A percentile compares a stretch with the other conserved stretches of the same genome.
These are phyloP conservation scores for Exophiala alcalophila DNA, from an alignment of 2,329 filamentous ascomycete genomes.

Conservation along the genomic window DNA sequence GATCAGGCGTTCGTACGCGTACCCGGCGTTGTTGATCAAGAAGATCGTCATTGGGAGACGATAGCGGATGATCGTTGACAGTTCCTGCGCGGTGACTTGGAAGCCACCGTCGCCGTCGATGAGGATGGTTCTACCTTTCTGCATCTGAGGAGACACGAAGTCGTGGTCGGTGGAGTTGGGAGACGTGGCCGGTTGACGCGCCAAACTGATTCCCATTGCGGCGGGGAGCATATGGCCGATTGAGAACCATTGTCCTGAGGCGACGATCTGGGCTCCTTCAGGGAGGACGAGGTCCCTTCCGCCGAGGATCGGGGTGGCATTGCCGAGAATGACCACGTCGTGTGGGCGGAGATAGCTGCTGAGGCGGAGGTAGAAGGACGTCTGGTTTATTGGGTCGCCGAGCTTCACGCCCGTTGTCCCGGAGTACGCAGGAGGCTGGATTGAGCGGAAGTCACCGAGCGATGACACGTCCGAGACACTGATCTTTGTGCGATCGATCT, in stretches of 20 bases:
- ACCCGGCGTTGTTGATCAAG: constrained; percentile 82
- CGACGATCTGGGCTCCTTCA: constrained; percentile 70
- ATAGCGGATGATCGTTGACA: constrained; percentile 74
- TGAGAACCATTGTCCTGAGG: constrained; percentile 70
- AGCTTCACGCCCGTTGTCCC: constrained; percentile 19
- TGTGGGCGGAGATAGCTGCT: constrained; percentile 67
- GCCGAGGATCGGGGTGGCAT: constrained; percentile 83
- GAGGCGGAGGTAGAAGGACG: constrained; percentile 69
- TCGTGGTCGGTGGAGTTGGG: too few relatives aligned
- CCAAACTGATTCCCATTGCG: constrained; percentile 68
- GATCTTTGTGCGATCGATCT: neutral
- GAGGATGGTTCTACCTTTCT: constrained; percentile 64
- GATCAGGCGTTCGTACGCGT: constrained; percentile 84
- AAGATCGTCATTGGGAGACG: constrained; percentile 76
- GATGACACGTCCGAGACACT: constrained; percentile 10
- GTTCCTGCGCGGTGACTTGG: constrained; percentile 78
- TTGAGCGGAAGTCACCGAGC: constrained; percentile 17
- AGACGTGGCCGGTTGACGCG: constrained; percentile 47
- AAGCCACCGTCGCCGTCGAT: constrained; percentile 89
- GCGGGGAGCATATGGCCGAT: constrained; percentile 65
- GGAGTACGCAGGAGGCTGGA: constrained; percentile 14
- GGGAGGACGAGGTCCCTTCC: constrained; percentile 85
- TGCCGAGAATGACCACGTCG: constrained; percentile 82
- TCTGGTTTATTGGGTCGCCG: constrained; percentile 46
- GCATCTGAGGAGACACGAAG: too few relatives aligned